phyloP scores from a whole-genome alignment of 2,329 filamentous ascomycete species.

The Escovopsis weberi region DNA sequence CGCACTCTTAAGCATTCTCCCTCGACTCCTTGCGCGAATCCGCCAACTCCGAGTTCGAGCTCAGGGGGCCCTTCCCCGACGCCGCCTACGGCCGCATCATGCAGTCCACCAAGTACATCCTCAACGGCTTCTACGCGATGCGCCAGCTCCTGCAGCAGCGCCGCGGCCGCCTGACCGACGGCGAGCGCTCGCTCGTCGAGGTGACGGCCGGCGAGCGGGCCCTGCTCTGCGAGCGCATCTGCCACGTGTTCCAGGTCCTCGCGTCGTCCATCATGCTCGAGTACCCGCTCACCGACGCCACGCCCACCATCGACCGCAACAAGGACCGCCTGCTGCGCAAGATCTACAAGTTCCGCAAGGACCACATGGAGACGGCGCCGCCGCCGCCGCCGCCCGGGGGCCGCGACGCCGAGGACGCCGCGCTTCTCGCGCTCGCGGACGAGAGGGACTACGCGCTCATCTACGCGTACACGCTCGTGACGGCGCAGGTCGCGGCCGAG shows the following conservation, averaged over 20 bases:
- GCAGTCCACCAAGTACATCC: constrained; percentile 64
- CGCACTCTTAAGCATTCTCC: constrained; percentile 33
- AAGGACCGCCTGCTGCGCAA: constrained; percentile 74
- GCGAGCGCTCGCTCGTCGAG: constrained; percentile 65
- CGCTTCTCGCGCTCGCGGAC: constrained; percentile 31
- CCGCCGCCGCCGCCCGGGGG: too few species aligned
- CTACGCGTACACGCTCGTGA: constrained; percentile 74
- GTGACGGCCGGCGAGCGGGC: constrained; percentile 68
- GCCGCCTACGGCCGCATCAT: constrained; percentile 61
- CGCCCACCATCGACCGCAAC: constrained; percentile 68
- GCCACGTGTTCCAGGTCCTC: constrained; percentile 74
- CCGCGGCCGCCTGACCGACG: constrained; percentile 51
- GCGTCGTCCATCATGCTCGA: constrained; percentile 89
- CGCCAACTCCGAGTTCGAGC: constrained; percentile 75
- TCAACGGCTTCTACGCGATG: constrained; percentile 94
- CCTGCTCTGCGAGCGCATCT: constrained; percentile 75
- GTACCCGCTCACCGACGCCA: constrained; percentile 78
- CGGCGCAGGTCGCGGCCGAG: constrained; percentile 51
- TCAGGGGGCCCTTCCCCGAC: constrained; percentile 74
- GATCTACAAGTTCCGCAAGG: constrained; percentile 73
- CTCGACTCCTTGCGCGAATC: constrained; percentile 59
- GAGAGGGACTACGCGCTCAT: constrained; percentile 80
- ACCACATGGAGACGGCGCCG: constrained; percentile 31
- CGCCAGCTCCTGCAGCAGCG: constrained; percentile 81
- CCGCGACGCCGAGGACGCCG: constrained; percentile 6